Evolutionary conservation across 192 early-diverging fungal genomes (phyloP).

Genomic region (Backusella luteola): DNA sequence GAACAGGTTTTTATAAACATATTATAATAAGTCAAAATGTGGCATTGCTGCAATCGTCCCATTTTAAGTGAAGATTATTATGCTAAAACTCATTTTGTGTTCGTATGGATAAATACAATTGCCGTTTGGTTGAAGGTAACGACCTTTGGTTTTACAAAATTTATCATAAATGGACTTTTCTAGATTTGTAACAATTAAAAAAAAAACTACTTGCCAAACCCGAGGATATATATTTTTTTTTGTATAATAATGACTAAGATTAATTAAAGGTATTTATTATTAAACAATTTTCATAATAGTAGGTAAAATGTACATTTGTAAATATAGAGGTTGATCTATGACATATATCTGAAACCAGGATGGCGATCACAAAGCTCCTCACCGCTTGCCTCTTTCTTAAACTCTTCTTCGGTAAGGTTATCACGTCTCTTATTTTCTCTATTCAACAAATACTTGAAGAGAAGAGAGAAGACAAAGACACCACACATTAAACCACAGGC

Average conservation of each 20-base stretch:
- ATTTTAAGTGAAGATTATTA: background rate
- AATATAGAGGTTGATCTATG: slow-evolving; percentile 7
- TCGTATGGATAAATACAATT: background rate
- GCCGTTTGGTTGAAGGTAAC: background rate
- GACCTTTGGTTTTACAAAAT: background rate
- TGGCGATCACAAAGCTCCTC: slow-evolving; percentile 49
- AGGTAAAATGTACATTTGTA: background rate
- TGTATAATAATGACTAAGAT: background rate
- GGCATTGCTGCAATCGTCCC: background rate
- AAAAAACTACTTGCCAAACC: background rate
- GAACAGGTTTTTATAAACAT: background rate
- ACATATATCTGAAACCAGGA: slow-evolving; percentile 38
- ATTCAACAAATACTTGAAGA: slow-evolving; percentile 49
- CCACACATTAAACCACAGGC: slow-evolving; percentile 51
- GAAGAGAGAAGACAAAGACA: slow-evolving; percentile 45
- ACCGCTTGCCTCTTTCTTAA: slow-evolving; percentile 34
- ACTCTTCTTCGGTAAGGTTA: slow-evolving; percentile 49
- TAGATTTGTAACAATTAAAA: background rate
- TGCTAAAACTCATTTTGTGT: background rate
- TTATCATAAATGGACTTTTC: background rate
- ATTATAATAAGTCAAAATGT: background rate
- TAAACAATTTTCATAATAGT: background rate
- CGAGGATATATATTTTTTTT: background rate
- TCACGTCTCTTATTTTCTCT: slow-evolving; percentile 62
- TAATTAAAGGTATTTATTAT: slow-evolving; percentile 1